A percentile compares a stretch with the other conserved stretches of the same genome.
Conservation (phyloP, 2,329 filamentous ascomycete genomes). For the Fusarium sublunatum region DNA sequence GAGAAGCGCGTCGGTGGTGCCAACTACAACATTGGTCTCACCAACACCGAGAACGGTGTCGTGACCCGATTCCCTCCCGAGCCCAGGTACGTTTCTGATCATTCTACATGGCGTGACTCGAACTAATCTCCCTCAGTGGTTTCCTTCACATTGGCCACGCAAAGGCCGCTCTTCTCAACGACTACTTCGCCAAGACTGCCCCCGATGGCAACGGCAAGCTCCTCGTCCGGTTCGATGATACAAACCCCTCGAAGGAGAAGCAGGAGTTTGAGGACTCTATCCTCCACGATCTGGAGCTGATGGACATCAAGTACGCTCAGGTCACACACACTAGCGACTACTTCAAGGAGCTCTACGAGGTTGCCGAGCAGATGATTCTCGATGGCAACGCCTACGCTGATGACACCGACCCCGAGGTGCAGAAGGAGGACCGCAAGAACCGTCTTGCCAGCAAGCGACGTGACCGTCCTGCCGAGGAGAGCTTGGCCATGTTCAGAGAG, state of each 20-base stretch:
- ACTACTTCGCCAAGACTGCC: conserved; percentile 95
- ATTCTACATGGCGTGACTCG: conserved; percentile 21
- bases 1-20: conserved; percentile 80
- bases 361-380: conserved; percentile 85
- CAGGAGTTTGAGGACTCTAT: conserved; percentile 96
- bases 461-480: conserved; percentile 83
- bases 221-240: conserved; percentile 94
- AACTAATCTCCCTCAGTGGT: conserved; percentile 59
- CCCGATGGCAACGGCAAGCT: conserved; percentile 93
- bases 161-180: conserved; percentile 92
- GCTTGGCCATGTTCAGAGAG: conserved; percentile 85
- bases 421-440: conserved; percentile 86
- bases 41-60: conserved; percentile 87
- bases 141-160: conserved; percentile 97
- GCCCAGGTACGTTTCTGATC: conserved; percentile 74
- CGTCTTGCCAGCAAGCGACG: conserved; percentile 85
- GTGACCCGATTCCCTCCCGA: conserved; percentile 94
- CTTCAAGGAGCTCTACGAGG: conserved; percentile 91
- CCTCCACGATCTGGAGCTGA: conserved; percentile 87
- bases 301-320: conserved; percentile 90
- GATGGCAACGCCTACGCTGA: conserved; percentile 92
- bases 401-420: conserved; percentile 89
- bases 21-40: conserved; percentile 88
- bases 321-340: conserved; percentile 95
- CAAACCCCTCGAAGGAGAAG: conserved; percentile 97